Conservation (phyloP, 1,284 basidiomycete genomes). For the Ustilago esculenta region DNA sequence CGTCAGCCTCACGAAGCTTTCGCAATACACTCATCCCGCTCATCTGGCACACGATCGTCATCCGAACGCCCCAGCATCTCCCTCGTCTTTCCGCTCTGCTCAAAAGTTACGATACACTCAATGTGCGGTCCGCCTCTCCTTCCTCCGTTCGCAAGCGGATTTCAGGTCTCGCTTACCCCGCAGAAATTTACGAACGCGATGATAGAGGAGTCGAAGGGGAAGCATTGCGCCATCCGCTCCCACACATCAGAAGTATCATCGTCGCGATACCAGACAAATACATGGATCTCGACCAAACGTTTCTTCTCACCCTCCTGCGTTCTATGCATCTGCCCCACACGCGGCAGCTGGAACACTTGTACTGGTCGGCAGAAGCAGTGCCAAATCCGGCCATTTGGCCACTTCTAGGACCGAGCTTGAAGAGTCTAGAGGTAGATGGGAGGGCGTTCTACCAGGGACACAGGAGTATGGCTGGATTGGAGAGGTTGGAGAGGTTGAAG, state of each 20-base stretch:
- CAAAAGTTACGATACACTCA: conserved; percentile 19
- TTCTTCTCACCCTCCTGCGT: conserved; percentile 20
- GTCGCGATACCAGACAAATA: conserved; percentile 26
- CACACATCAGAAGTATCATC: conserved; percentile 15
- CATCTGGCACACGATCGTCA: conserved; percentile 28
- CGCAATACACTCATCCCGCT: conserved; percentile 15
- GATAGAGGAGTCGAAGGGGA: no score
- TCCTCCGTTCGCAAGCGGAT: not conserved
- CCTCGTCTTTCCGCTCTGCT: conserved; percentile 16
- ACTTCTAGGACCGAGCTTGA: conserved; percentile 5
- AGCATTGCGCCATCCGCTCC: conserved; percentile 12
- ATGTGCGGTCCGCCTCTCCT: conserved; percentile 10
- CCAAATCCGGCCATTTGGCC: conserved; percentile 20
- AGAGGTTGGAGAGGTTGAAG: conserved; percentile 23
- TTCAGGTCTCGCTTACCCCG: no score
- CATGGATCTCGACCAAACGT: conserved; percentile 24
- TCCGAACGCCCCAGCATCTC: conserved; percentile 25
- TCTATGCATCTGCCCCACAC: conserved; percentile 15
- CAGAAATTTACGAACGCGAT: no score
- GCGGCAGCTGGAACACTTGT: conserved; percentile 18
- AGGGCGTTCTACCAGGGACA: conserved; percentile 38
- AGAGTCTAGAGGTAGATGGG: conserved; percentile 21
- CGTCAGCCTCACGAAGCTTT: conserved; percentile 9
- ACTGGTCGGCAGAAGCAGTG: conserved; percentile 22
- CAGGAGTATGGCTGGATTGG: conserved; percentile 4